Evolutionary conservation across 2,329 filamentous ascomycete species (phyloP), one percentile per base, ranked within the genome.

Genomic region (Nemania sp.): DNA sequence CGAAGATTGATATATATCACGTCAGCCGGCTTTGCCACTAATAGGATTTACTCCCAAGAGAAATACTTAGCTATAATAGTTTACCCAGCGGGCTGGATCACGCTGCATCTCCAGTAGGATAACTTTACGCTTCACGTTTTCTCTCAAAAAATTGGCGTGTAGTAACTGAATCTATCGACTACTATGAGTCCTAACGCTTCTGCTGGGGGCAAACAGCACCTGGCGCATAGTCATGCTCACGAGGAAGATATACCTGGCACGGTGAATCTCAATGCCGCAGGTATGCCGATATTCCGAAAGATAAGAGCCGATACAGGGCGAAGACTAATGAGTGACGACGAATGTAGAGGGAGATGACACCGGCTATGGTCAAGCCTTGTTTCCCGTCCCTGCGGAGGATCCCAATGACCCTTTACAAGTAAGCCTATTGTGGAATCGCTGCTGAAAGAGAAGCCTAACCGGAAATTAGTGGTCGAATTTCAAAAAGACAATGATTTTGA

Each of bases 401-500:
- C 75, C 75, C 2, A 76, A 77, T 45, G 74, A 76, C 45, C 75
- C 75, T 8, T 62, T 77, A 54, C 74, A 76, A 53, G 73, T 76
- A 27, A 66, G 70, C n/a, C 22, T 24, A 22, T n/a, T 7, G 41
- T 56, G 11, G 26, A 59, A 35, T 22, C 8, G n/a, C 54, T 18
- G 13, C 29, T 24, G 4, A 18, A 5, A 7, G 20, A 24, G 35
- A 26, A 55, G n/a, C 62, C 66, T 73, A 64, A 73, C 51, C 13
- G n/a, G 8, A 60, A 20, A 55, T 54, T 47, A 87, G 80, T 89
- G 87, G 88, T 77, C 85, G 4, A 79, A 79, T 35, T 83, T 80
- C 75, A 89, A 88, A 79, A 89, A 89, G 76, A 84, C 82, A 3
- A 81, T 85, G 76, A 89, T 90, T 57, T 79, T 90, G 13, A 76